Evolutionary conservation across 331 rosid genomes (phyloP).

Genomic region (Saraca asoca): DNA sequence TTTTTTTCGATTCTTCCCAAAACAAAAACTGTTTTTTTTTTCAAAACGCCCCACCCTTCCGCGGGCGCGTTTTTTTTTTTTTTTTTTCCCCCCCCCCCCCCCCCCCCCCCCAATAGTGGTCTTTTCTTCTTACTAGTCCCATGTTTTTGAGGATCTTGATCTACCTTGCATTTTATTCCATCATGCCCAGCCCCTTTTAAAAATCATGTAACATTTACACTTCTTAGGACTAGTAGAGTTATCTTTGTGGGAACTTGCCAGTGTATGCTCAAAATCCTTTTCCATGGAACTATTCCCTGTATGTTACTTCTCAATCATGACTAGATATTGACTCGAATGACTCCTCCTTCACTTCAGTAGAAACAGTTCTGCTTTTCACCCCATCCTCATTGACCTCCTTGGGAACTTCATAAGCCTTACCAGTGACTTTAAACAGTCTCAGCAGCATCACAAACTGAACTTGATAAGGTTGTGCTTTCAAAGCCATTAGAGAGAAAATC

Average conservation of each 20-base stretch:
- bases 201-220: conserved; percentile 33
- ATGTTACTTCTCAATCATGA: conserved; percentile 49
- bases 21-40: no score
- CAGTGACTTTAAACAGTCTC: conserved; percentile 39
- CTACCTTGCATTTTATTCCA: conserved; percentile 40
- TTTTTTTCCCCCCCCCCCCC: no score
- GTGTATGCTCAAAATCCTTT: conserved; percentile 39
- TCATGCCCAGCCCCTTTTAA: conserved; percentile 38
- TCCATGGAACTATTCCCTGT: conserved; percentile 41
- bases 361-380: conserved; percentile 41
- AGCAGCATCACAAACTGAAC: conserved; percentile 48
- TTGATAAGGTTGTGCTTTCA: conserved; percentile 45
- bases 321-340: conserved; percentile 52
- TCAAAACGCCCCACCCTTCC: no score
- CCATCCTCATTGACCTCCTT: conserved; percentile 40
- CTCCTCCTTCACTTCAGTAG: conserved; percentile 47
- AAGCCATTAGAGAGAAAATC: conserved; percentile 48
- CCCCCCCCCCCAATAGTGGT: conserved; percentile 36
- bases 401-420: conserved; percentile 45
- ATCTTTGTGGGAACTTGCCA: conserved; percentile 32
- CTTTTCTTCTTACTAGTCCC: conserved; percentile 46
- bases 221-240: conserved; percentile 29
- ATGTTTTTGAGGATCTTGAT: conserved; percentile 37
- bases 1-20: conserved; percentile 49
- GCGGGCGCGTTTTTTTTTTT: no score